These are phyloP conservation scores for Lachnellula subtilissima DNA, from an alignment of 2,329 filamentous ascomycete genomes.

Conservation along the genomic window DNA sequence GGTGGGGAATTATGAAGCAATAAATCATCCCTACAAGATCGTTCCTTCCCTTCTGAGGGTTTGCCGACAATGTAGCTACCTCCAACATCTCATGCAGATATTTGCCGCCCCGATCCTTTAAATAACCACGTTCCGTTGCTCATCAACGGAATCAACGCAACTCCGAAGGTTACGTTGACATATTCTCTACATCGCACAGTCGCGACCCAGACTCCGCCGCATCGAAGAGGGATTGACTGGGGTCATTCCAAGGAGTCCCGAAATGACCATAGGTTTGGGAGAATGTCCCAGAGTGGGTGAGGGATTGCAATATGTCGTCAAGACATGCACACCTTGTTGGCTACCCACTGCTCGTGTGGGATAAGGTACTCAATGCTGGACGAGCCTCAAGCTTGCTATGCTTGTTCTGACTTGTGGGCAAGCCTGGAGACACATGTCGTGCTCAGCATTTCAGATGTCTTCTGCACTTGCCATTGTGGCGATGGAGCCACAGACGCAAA, in stretches of 20 bases:
- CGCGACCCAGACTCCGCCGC: constrained; percentile 63
- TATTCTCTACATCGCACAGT: constrained; percentile 63
- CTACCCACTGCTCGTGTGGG: constrained; percentile 63
- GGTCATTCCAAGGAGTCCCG: constrained; percentile 70
- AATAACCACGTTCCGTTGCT: constrained; percentile 74
- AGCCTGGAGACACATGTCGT: constrained; percentile 40
- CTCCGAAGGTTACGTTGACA: constrained; percentile 57
- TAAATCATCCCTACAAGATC: too few relatives aligned
- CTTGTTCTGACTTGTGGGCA: constrained; percentile 32
- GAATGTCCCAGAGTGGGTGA: constrained; percentile 64
- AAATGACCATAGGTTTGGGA: constrained; percentile 67
- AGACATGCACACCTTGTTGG: constrained; percentile 60
- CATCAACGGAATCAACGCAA: constrained; percentile 53
- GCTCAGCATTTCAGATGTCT: constrained; percentile 40
- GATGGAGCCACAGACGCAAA: constrained; percentile 62
- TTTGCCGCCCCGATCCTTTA: constrained; percentile 64
- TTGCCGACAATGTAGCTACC: neutral
- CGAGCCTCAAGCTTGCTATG: constrained; percentile 49
- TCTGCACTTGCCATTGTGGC: constrained; percentile 64
- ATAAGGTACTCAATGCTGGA: constrained; percentile 57
- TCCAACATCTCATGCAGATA: constrained; percentile 33
- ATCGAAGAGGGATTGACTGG: constrained; percentile 71
- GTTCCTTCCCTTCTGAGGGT: too few relatives aligned
- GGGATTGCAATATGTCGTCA: constrained; percentile 62
- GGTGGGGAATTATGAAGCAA: neutral